Evolutionary conservation across 768 basidiomycete species (phyloP).

Genomic region (Termitomyces sp.): DNA sequence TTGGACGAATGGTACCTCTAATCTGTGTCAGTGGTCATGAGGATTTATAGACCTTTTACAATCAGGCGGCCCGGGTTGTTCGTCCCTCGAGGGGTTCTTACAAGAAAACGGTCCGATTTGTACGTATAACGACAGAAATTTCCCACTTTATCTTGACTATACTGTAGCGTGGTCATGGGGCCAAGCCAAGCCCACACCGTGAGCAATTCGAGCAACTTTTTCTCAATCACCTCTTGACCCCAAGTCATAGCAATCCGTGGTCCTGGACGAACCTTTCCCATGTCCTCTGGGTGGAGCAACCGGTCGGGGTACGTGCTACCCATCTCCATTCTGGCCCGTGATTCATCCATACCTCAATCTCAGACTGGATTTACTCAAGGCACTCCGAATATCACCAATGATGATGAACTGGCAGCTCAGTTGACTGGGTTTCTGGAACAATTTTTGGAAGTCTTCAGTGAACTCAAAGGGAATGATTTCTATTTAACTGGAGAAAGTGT

Average conservation of each 20-base stretch:
- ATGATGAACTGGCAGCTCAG: conserved; percentile 55
- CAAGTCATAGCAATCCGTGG: conserved; percentile 45
- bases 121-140: conserved; percentile 24
- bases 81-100: conserved; percentile 61
- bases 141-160: neutral
- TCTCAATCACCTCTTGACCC: neutral
- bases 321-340: neutral
- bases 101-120: conserved; percentile 66
- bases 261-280: conserved; percentile 74
- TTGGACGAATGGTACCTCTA: conserved; percentile 46
- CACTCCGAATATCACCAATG: conserved; percentile 52
- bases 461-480: conserved; percentile 65
- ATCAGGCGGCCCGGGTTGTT: conserved; percentile 68
- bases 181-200: conserved; percentile 31
- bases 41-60: conserved; percentile 25
- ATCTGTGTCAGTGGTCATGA: neutral
- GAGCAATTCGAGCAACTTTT: conserved; percentile 5
- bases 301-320: conserved; percentile 47
- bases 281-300: conserved; percentile 69
- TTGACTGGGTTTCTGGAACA: conserved; percentile 56
- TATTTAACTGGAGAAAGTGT: conserved; percentile 69
- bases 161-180: conserved; percentile 49
- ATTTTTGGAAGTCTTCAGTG: conserved; percentile 62
- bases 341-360: neutral
- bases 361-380: conserved; percentile 72